A percentile compares a stretch with the other conserved stretches of the same genome.
Conservation (phyloP, 805 yeast genomes). For the Candida bentonensis region DNA sequence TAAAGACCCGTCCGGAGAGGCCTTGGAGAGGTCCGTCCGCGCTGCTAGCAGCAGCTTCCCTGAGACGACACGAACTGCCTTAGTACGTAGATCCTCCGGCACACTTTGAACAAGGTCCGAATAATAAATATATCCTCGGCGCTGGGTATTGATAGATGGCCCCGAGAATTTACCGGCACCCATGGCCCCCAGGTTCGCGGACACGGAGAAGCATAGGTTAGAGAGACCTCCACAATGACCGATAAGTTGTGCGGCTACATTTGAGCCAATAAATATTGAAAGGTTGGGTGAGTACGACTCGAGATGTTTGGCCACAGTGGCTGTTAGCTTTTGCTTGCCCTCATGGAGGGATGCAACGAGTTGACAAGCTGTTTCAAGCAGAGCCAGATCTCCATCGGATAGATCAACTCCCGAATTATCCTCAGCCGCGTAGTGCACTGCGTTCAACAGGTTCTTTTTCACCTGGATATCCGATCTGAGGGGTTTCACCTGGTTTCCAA, state of each 20-base stretch:
- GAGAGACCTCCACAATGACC: slow-evolving; percentile 1
- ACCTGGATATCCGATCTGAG: not conserved
- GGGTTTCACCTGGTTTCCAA: not conserved
- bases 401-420: not conserved
- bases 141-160: not conserved
- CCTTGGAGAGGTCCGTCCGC: slow-evolving; percentile 50
- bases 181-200: not conserved
- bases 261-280: not conserved
- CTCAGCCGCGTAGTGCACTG: not conserved
- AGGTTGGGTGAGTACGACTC: not conserved
- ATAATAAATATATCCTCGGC: slow-evolving; percentile 52
- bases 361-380: not conserved
- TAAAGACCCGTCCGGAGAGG: slow-evolving; percentile 30
- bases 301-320: not conserved
- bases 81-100: slow-evolving; percentile 44
- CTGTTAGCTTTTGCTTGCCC: not conserved
- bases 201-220: not conserved
- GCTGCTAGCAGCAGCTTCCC: slow-evolving; percentile 76
- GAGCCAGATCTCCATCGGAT: not conserved
- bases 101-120: slow-evolving; percentile 44
- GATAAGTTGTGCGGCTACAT: not conserved
- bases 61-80: slow-evolving; percentile 64
- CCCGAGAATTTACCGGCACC: not conserved
- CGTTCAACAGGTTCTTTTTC: not conserved
- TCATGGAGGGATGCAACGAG: not conserved